phyloP scores from a whole-genome alignment of 148 eudicot genomes.

The Rhododendron ovatum region DNA sequence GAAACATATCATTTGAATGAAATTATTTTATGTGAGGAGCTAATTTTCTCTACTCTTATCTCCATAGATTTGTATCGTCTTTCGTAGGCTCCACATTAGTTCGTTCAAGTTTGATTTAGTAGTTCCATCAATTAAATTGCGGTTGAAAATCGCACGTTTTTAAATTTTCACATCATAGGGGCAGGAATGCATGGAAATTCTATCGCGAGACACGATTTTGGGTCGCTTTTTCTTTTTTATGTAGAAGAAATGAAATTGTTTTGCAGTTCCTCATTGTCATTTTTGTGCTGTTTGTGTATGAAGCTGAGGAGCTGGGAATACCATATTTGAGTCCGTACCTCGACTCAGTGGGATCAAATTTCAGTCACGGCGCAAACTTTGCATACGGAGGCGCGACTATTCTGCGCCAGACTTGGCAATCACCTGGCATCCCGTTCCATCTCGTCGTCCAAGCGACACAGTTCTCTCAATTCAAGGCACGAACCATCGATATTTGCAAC shows the following conservation, averaged over 20 bases:
- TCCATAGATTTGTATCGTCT: too few species aligned
- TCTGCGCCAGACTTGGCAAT: background rate
- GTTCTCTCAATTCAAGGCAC: background rate
- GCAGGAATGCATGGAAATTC: background rate
- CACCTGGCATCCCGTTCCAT: background rate
- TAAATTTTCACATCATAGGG: background rate
- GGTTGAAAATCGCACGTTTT: too few species aligned
- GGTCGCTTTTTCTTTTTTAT: background rate
- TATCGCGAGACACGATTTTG: background rate
- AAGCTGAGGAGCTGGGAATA: slow-evolving; percentile 18
- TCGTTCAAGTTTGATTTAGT: too few species aligned
- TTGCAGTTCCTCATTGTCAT: background rate
- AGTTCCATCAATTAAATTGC: too few species aligned
- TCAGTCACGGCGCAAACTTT: background rate
- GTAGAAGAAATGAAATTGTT: background rate
- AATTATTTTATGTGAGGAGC: too few species aligned
- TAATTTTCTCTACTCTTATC: too few species aligned
- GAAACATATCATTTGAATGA: too few species aligned
- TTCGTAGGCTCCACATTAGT: too few species aligned
- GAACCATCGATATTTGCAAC: background rate
- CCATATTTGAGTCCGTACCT: background rate
- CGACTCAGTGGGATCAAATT: background rate
- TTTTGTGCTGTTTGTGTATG: background rate
- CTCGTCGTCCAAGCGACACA: background rate
- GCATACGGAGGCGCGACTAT: background rate